Base-by-base conservation (phyloP, 164 flowering plant genomes). In the Annona cherimola region DNA sequence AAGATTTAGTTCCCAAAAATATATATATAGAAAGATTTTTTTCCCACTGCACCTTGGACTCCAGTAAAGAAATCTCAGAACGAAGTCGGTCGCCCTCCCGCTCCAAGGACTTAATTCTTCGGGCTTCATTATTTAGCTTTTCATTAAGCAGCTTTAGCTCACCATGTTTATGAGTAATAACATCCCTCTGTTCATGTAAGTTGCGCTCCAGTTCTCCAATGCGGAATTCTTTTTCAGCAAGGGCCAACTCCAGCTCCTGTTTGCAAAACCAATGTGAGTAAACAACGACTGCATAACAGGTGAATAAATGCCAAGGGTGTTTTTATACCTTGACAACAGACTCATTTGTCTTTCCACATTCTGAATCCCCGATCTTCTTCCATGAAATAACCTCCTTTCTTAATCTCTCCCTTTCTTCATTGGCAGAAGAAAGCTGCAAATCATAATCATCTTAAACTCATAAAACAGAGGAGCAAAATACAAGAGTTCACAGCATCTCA, bases 31-130 rank as follows among this genome's bases (percentile, higher is more conserved):
- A 39, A 64, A 4, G 40, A 40, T 65, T 61, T 71, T 63, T 70
- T 18, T 11, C 5, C 46, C 43, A 62, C 78, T 50, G n/a, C 73
- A 96, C 99, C 98, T 93, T 96, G 68, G 97, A 84, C 76, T 96
- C 99, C 83, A 96, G 76, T 43, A 96, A 76, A 70, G 93, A 81
- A 75, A 96, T 90, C 78, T 93, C 96, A 19, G 97, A 83, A 60
- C 96, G 94, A 76, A 93, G 88, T n/a, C 89, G 84, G 70, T 93
- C 96, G 79, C 84, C 78, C 73, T 96, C 99, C 74, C 99, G 86
- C 83, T 96, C 99, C 74, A 93, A 73, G 68, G 93, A 89, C 77
- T 93, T 96, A 70, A 90, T 80, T 80, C 86, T 83, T 76, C 88
- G 85, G 46, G 85, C 83, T 83, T 96, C 98, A 77, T 77, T 84